Evolutionary conservation across 768 basidiomycete genomes (phyloP), one percentile per base, ranked within the genome.

Genomic region (Leucocoprinus birnbaumii): DNA sequence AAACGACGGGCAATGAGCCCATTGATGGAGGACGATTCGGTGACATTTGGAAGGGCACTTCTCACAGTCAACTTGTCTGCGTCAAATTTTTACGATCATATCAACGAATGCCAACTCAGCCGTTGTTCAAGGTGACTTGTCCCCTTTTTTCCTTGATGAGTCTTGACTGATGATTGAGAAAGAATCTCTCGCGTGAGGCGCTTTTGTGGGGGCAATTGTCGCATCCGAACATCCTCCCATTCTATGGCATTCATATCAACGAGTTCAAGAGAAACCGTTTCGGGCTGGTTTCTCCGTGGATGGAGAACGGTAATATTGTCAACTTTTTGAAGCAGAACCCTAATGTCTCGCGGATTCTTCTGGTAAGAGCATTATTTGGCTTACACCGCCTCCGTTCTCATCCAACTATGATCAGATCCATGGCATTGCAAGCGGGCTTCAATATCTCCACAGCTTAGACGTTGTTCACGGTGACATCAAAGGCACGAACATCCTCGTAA

Each of bases 31-130:
- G 70, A 2, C 57, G 62, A 24, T 71, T 67, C 53, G 63, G 66
- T 2, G 67, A 67, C 14, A 62, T 71, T 22, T 70, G 67, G 62
- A 67, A 55, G 51, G 66, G 64, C 2, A 6, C 43, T n/a, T 61
- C 61, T 34, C 58, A 60, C 1, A 61, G 59, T 11, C 59, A 61
- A 37, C 21, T 51, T 3, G 64, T 71, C 2, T 68, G 66, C 45
- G 34, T 68, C 44, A 71, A 71, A 50, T 48, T 67, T 2, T 52
- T 69, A 18, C 65, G 58, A 41, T 57, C 65, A 26, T 70, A 66
- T 26, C 58, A 64, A 55, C 59, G 40, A 16, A 65, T 64, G 21
- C 61, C 61, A 37, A 56, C 45, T 35, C 51, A 58, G 18, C 54
- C 56, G 8, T 50, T 64, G 26, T 31, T 66, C 19, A 68, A 66